A percentile compares a stretch with the other conserved stretches of the same genome.
Conservation (phyloP, 345 rosid genomes). For the Lepidium aucheri region DNA sequence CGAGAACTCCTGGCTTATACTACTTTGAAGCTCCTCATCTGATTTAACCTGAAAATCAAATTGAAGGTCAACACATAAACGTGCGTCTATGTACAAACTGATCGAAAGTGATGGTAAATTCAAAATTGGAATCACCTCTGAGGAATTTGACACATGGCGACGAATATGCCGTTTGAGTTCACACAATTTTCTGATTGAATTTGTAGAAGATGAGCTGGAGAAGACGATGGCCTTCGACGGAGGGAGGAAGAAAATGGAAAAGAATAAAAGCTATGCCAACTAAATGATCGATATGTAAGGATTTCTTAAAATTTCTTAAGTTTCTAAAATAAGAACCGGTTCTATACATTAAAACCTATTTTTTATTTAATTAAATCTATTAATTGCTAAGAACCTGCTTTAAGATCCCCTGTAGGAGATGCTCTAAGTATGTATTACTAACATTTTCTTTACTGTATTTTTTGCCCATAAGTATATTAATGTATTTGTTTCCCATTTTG, state of each 20-base stretch:
- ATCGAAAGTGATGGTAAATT: not conserved
- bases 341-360: too few species aligned
- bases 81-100: not conserved
- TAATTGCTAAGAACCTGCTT: too few species aligned
- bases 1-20: constrained; percentile 48
- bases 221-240: not conserved
- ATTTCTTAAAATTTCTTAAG: too few species aligned
- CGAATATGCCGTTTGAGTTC: not conserved
- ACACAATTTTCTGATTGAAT: not conserved
- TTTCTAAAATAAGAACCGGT: too few species aligned
- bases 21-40: constrained; percentile 21
- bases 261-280: not conserved
- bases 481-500: too few species aligned
- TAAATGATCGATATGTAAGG: too few species aligned
- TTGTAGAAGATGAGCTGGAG: constrained; percentile 9
- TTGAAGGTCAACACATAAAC: not conserved
- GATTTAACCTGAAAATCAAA: constrained; percentile 27
- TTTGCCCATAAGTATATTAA: too few species aligned
- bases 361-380: too few species aligned
- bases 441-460: too few species aligned
- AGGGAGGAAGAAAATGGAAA: not conserved
- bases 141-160: constrained; percentile 14
- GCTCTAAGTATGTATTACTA: too few species aligned
- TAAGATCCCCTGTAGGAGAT: too few species aligned
- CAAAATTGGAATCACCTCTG: constrained; percentile 8